A percentile compares a stretch with the other conserved stretches of the same genome.
These are phyloP conservation scores for Alternaria conjuncta DNA, from an alignment of 2,329 filamentous ascomycete genomes.

Conservation along the genomic window DNA sequence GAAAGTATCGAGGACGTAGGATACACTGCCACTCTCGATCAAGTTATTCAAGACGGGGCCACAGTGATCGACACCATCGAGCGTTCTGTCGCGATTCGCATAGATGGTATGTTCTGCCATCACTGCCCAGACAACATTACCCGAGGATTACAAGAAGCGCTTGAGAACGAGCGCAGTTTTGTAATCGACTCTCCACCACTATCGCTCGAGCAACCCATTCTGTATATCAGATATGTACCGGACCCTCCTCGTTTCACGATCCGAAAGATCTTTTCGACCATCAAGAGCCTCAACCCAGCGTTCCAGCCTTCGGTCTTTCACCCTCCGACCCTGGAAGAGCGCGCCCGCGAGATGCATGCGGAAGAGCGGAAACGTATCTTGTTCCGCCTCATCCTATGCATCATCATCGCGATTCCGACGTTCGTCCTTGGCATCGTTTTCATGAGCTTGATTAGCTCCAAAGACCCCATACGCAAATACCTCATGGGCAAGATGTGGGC, in stretches of 20 bases:
- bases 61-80: conserved; percentile 8
- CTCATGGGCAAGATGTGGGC: conserved; percentile 74
- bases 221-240: conserved; percentile 75
- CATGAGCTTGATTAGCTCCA: conserved; percentile 77
- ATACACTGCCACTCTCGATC: conserved; percentile 50
- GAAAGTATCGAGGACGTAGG: conserved; percentile 58
- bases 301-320: conserved; percentile 77
- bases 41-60: conserved; percentile 22
- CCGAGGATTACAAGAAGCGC: conserved; percentile 59
- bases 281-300: conserved; percentile 69
- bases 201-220: conserved; percentile 64
- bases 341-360: conserved; percentile 73
- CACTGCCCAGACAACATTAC: conserved; percentile 59
- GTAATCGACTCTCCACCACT: conserved; percentile 63
- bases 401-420: conserved; percentile 76
- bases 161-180: conserved; percentile 52
- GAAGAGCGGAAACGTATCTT: conserved; percentile 73
- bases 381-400: conserved; percentile 72
- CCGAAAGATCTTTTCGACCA: conserved; percentile 72
- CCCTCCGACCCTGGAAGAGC: conserved; percentile 82
- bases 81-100: conserved; percentile 43
- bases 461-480: conserved; percentile 65
- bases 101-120: conserved; percentile 56
- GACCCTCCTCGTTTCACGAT: conserved; percentile 73
- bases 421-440: conserved; percentile 89